Base-by-base conservation (phyloP, 2,329 filamentous ascomycete species). In the Seiridium unicorne region DNA sequence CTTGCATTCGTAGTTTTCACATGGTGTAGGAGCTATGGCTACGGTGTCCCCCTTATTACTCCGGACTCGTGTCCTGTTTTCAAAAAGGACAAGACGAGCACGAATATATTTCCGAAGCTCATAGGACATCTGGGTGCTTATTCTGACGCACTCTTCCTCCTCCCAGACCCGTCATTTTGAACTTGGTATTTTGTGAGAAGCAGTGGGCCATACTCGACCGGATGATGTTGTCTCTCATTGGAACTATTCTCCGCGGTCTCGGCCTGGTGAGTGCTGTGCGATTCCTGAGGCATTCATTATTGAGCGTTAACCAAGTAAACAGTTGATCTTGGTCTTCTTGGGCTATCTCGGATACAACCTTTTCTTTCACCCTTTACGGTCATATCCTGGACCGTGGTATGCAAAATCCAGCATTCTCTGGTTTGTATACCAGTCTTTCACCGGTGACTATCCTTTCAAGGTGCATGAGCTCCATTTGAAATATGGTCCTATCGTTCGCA, bases 401-500 rank as follows among this genome's bases (percentile, higher is more conserved):
- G 62, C 60, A 59, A 62, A 55, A 3, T 56, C 63, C 3, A 60
- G 58, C 8, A 53, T 44, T 8, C 2, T 66, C 13, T 51, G 60
- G 4, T 49, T 44, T 53, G 44, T 51, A 13, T 40, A 40, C 38
- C 34, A 31, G 10, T 38, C 18, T 4, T 36, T 55, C 36, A 11
- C 26, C 4, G 51, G 51, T 8, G 18, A 44, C 34, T 38, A 40
- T 13, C 51, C 51, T 26, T 44, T 40, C 18, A 44, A 55, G 18
- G 35, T 55, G 57, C 60, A 40, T 55, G 59, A 66, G 2, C 61
- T 76, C 35, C 73, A 75, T 58, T 60, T 62, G 3, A 66, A 70
- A 57, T 77, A 76, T 57, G 78, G 78, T 7, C 67, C 69, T 1
- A 66, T 79, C 4, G 75, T 80, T 4, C 74, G 78, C 2, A 65